A percentile compares a stretch with the other conserved stretches of the same genome.
Evolutionary conservation across 2,329 filamentous ascomycete genomes (phyloP).

Genomic region (Ceratocystis albifundus): DNA sequence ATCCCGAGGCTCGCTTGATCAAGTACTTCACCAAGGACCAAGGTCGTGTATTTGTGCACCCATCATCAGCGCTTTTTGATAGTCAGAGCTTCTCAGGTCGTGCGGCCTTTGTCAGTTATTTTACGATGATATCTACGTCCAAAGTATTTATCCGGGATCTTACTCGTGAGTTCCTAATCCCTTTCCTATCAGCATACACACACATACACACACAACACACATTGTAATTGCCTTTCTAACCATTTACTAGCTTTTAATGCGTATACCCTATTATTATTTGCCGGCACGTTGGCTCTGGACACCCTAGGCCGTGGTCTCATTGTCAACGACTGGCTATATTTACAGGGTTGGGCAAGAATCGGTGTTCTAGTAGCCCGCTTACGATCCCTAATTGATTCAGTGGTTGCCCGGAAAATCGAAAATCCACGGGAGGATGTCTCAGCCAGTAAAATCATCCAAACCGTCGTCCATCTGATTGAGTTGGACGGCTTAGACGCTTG

Average conservation of each 20-base stretch:
- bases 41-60: conserved; percentile 85
- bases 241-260: conserved; percentile 60
- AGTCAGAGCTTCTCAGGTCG: conserved; percentile 65
- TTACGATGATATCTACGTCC: conserved; percentile 79
- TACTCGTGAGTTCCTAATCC: conserved; percentile 52
- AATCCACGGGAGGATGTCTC: conserved; percentile 47
- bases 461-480: conserved; percentile 73
- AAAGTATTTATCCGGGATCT: conserved; percentile 88
- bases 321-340: conserved; percentile 77
- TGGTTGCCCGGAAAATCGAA: conserved; percentile 71
- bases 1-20: conserved; percentile 83
- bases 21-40: conserved; percentile 84
- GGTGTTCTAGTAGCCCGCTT: conserved; percentile 78
- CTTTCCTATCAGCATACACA: background rate
- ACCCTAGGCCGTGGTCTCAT: conserved; percentile 75
- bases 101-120: conserved; percentile 75
- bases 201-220: background rate
- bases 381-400: conserved; percentile 72
- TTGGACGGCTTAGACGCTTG: conserved; percentile 72
- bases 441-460: conserved; percentile 56
- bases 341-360: conserved; percentile 89
- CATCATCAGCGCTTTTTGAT: conserved; percentile 74
- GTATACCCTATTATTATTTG: conserved; percentile 79
- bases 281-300: conserved; percentile 72
- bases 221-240: background rate